These are phyloP conservation scores for Clonostachys rosea DNA, from an alignment of 2,329 filamentous ascomycete species.

Conservation along the genomic window DNA sequence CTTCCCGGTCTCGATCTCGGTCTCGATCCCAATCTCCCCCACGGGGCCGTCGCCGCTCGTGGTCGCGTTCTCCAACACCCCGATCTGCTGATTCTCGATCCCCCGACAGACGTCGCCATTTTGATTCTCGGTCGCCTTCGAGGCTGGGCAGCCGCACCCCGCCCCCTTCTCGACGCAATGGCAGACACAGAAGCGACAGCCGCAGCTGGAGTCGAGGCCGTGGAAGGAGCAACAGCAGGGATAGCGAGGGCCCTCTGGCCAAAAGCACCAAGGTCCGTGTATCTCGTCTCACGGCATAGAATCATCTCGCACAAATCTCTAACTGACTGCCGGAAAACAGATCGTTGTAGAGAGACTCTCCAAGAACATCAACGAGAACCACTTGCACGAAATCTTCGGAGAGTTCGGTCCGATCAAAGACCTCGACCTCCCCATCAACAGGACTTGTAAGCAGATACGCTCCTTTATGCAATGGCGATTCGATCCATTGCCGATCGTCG, in stretches of 20 bases:
- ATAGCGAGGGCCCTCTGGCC: slow-evolving; percentile 27
- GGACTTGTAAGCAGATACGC: slow-evolving; percentile 58
- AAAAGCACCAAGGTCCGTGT: slow-evolving; percentile 49
- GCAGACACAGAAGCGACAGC: slow-evolving; percentile 18
- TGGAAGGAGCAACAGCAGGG: slow-evolving; percentile 23
- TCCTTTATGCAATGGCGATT: neutral
- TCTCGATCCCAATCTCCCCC: neutral
- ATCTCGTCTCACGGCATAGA: neutral
- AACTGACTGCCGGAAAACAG: slow-evolving; percentile 34
- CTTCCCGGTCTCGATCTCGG: too few species aligned
- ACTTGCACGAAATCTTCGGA: slow-evolving; percentile 89
- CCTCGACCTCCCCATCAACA: slow-evolving; percentile 85
- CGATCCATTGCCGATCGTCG: neutral
- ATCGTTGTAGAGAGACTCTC: slow-evolving; percentile 95
- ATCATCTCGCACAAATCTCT: neutral
- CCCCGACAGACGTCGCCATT: slow-evolving; percentile 17
- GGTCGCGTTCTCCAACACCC: slow-evolving; percentile 25
- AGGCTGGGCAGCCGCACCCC: slow-evolving; percentile 14
- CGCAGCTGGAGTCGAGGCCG: slow-evolving; percentile 25
- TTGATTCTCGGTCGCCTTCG: slow-evolving; percentile 22
- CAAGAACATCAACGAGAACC: slow-evolving; percentile 86
- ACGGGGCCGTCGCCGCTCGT: slow-evolving; percentile 10
- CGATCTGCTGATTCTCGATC: slow-evolving; percentile 24
- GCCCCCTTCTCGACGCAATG: slow-evolving; percentile 22
- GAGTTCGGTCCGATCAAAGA: slow-evolving; percentile 82